These are phyloP conservation scores for Salisapilia sapeloensis DNA, from an alignment of 352 stramenopile species.

Conservation along the genomic window DNA sequence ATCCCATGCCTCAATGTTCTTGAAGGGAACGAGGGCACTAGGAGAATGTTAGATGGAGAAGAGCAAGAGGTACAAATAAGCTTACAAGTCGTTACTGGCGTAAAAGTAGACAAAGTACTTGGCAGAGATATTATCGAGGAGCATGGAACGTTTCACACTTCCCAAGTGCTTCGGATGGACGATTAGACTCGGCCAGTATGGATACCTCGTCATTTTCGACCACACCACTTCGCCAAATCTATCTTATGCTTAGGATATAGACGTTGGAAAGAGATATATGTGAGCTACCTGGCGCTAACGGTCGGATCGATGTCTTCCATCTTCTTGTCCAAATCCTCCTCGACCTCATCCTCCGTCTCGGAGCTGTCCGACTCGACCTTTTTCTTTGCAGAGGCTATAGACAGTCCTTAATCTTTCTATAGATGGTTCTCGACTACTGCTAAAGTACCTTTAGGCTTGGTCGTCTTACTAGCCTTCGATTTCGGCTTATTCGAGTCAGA, in stretches of 20 bases:
- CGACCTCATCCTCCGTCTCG: slow-evolving; percentile 1
- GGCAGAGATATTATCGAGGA: slow-evolving; percentile 35
- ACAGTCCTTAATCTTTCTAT: too few relatives aligned
- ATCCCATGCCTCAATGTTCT: slow-evolving; percentile 56
- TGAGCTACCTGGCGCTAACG: slow-evolving; percentile 1
- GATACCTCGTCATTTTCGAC: slow-evolving; percentile 68
- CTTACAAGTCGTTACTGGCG: slow-evolving; percentile 56
- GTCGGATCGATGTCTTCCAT: slow-evolving; percentile 1
- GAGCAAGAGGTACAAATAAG: neutral
- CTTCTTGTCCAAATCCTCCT: slow-evolving; percentile 3
- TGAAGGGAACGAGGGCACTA: slow-evolving; percentile 34
- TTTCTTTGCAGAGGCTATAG: neutral
- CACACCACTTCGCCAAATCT: slow-evolving; percentile 66
- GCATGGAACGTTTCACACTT: slow-evolving; percentile 17
- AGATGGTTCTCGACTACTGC: too few relatives aligned
- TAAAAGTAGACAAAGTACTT: slow-evolving; percentile 74
- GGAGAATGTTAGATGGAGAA: slow-evolving; percentile 1
- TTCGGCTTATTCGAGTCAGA: too few relatives aligned
- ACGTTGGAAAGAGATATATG: neutral
- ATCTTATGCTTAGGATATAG: too few relatives aligned
- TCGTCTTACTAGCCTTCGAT: too few relatives aligned
- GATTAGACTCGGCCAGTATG: slow-evolving; percentile 69
- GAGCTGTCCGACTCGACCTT: slow-evolving; percentile 1
- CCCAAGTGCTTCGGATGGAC: slow-evolving; percentile 34
- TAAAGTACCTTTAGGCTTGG: too few relatives aligned